A percentile compares a stretch with the other conserved stretches of the same genome.
These are phyloP conservation scores for Talaromyces sp. DNA, from an alignment of 2,329 filamentous ascomycete species.

Conservation along the genomic window DNA sequence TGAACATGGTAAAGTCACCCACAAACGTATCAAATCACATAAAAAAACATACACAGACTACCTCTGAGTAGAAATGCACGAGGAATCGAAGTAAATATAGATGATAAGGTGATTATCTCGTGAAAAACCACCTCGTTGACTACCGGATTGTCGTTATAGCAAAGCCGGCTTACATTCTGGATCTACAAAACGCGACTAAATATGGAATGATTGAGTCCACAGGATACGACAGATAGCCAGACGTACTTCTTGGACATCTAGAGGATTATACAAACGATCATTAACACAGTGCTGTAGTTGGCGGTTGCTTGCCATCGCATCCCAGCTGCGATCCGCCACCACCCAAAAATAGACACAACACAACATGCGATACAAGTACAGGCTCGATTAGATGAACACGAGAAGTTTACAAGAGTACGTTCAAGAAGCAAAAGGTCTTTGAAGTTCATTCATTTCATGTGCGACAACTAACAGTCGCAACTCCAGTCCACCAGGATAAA, in stretches of 20 bases:
- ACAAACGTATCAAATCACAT: background rate
- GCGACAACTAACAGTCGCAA: constrained; percentile 11
- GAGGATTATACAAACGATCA: background rate
- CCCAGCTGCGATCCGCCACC: background rate
- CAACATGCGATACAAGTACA: no score
- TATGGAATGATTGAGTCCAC: background rate
- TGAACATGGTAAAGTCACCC: no score
- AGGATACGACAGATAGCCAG: background rate
- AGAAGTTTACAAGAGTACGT: background rate
- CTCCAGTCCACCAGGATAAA: constrained; percentile 27
- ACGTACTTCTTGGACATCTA: background rate
- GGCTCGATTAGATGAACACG: no score
- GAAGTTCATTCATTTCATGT: constrained; percentile 17
- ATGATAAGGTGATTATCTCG: no score
- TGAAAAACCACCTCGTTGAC: background rate
- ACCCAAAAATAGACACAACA: background rate
- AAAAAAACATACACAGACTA: background rate
- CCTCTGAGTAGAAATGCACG: fast-evolving
- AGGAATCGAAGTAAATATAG: background rate
- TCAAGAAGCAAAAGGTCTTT: background rate
- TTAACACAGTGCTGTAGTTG: background rate
- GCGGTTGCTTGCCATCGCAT: no score
- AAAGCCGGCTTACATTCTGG: background rate
- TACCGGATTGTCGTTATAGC: background rate
- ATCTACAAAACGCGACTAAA: background rate